phyloP scores from a whole-genome alignment of 352 stramenopile species.

The Thalassiosira livingstoniorum region DNA sequence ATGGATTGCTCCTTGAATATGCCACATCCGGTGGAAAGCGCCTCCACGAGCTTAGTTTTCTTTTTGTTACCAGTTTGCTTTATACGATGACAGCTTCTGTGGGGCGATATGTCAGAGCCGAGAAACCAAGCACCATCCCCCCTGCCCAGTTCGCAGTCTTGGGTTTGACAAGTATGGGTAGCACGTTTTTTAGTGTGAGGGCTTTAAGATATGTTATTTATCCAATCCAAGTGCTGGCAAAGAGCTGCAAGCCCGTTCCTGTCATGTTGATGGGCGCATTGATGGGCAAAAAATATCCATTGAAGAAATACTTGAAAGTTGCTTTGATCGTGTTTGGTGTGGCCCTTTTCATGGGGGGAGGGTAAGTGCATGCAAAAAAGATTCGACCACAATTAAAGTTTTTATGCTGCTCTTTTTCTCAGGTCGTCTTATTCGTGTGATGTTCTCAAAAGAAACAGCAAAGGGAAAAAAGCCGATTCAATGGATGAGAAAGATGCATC shows the following conservation, averaged over 20 bases:
- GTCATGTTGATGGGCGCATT: slow-evolving; percentile 91
- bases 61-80: slow-evolving; percentile 88
- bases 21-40: slow-evolving; percentile 87
- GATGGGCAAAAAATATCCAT: slow-evolving; percentile 89
- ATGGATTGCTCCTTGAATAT: slow-evolving; percentile 90
- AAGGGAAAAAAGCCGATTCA: slow-evolving; percentile 36
- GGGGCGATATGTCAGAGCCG: slow-evolving; percentile 84
- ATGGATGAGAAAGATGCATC: slow-evolving; percentile 63
- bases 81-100: slow-evolving; percentile 88
- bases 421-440: neutral
- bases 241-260: slow-evolving; percentile 91
- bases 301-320: slow-evolving; percentile 91
- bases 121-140: slow-evolving; percentile 83
- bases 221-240: slow-evolving; percentile 89
- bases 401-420: neutral
- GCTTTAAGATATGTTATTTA: slow-evolving; percentile 88
- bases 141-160: slow-evolving; percentile 82
- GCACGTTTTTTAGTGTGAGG: slow-evolving; percentile 89
- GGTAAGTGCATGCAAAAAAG: too few species aligned
- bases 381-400: too few species aligned
- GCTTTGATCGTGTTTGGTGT: slow-evolving; percentile 88
- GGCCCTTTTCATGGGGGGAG: slow-evolving; percentile 82
- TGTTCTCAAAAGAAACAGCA: slow-evolving; percentile 32
- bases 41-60: slow-evolving; percentile 88
- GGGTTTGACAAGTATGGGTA: slow-evolving; percentile 87